phyloP scores from a whole-genome alignment of 2,329 filamentous ascomycete species.

The Microdochium trichocladiopsis region DNA sequence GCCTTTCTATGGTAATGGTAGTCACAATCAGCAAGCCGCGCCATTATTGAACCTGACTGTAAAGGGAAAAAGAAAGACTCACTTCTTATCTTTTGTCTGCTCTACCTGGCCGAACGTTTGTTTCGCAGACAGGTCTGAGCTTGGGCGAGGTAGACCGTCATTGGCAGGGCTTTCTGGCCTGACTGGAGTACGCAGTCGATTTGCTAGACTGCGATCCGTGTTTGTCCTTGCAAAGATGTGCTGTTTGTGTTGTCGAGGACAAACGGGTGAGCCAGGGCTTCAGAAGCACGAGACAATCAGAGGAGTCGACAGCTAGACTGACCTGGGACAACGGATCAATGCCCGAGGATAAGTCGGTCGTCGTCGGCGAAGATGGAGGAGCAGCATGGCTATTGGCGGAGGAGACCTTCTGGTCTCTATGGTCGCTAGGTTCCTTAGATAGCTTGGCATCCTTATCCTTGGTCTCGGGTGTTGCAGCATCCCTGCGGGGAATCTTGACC shows the following conservation, averaged over 20 bases:
- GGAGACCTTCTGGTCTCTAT: not conserved
- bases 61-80: conserved; percentile 20
- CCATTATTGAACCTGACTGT: not conserved
- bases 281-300: not conserved
- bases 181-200: conserved; percentile 44
- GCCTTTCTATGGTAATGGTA: conserved; percentile 7
- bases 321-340: conserved; percentile 66
- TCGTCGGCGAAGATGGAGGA: not conserved
- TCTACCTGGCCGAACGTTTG: conserved; percentile 25
- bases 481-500: not conserved
- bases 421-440: not conserved
- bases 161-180: conserved; percentile 43
- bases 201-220: conserved; percentile 21
- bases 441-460: not conserved
- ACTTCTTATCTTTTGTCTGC: conserved; percentile 58
- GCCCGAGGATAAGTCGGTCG: conserved; percentile 22
- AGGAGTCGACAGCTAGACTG: not conserved
- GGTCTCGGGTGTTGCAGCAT: not conserved
- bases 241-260: conserved; percentile 16
- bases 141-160: conserved; percentile 30
- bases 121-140: conserved; percentile 32
- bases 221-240: conserved; percentile 35
- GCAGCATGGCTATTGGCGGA: not conserved
- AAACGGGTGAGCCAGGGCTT: no score
- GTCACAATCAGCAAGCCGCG: conserved; percentile 3